Percentiles rank a stretch among this genome's conserved stretches.
Evolutionary conservation across 2,329 filamentous ascomycete genomes (phyloP).

Genomic region (Metarhizium guizhouense): DNA sequence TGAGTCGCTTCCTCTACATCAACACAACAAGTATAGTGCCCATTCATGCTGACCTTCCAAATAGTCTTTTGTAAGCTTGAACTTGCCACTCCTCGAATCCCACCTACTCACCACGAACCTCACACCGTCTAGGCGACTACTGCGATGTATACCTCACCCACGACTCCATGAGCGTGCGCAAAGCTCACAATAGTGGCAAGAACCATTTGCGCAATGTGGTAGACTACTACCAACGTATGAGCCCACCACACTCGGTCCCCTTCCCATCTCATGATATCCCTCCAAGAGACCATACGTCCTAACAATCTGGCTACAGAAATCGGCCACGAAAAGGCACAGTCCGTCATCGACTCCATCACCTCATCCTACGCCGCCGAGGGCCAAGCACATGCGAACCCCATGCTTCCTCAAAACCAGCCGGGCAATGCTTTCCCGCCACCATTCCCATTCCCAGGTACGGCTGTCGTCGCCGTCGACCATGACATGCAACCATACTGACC

Average conservation of each 20-base stretch:
- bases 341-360: constrained; percentile 96
- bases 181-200: constrained; percentile 92
- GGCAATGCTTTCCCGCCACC: constrained; percentile 42
- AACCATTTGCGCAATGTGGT: constrained; percentile 97
- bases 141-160: constrained; percentile 99
- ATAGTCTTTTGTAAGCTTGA: constrained; percentile 20
- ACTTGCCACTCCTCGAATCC: background rate
- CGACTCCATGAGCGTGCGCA: constrained; percentile 99
- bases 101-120: constrained; percentile 5
- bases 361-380: constrained; percentile 92
- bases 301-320: constrained; percentile 55
- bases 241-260: background rate
- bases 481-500: constrained; percentile 10
- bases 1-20: background rate
- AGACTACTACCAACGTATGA: constrained; percentile 90
- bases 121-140: constrained; percentile 60
- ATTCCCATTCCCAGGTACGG: constrained; percentile 53
- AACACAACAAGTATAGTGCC: background rate
- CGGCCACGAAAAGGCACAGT: constrained; percentile 96
- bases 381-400: constrained; percentile 76
- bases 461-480: constrained; percentile 6
- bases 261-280: background rate
- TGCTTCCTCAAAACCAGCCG: constrained; percentile 64
- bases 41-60: constrained; percentile 25
- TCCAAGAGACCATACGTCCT: background rate